Evolutionary conservation across 768 basidiomycete species (phyloP), one percentile per base, ranked within the genome.

Genomic region (Auriscalpium orientale): DNA sequence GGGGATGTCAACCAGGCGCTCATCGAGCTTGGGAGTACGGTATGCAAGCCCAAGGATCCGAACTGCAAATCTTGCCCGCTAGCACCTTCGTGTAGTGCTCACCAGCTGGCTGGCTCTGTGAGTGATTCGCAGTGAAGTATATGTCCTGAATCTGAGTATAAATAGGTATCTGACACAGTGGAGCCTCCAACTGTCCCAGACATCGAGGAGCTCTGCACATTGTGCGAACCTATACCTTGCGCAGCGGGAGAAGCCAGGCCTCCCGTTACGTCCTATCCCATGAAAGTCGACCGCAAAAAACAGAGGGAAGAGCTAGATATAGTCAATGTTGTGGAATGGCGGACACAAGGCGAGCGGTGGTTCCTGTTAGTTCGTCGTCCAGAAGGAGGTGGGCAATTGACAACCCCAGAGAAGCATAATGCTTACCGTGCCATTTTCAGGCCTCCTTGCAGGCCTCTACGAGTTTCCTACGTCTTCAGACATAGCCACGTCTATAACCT

Each of bases 1-100:
- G 91, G 93, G 16, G 90, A 95, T 67, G 76, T 94, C 60, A 95
- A 95, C 65, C 89, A 97, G 72, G 93, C 90, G 13, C 76, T 98
- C 51, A 98, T 98, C 68, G 95, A 98, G 67, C 82, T 98, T 8
- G 95, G 95, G 49, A 90, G 89, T 67, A 95, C 92, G 3, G 80
- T 97, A 3, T 98, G 95, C 73, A 93, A 87, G 69, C 85, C 89
- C 44, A 84, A 82, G 58, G 82, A 88, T 59, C 95, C 95, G 10
- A 70, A 73, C 18, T 98, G 95, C 64, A 71, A 63, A 16, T 64
- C 71, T 16, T 98, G 95, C 69, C 91, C 93, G 18, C 62, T 98
- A 46, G 78, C 70, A 48, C 58, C 72, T 20, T 79, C 81, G 72
- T 98, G 95, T 64, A 70, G 74, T 16, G 94, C 88, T 1, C 87